Base-by-base conservation (phyloP, 2,329 filamentous ascomycete species). In the Fusarium sp. region DNA sequence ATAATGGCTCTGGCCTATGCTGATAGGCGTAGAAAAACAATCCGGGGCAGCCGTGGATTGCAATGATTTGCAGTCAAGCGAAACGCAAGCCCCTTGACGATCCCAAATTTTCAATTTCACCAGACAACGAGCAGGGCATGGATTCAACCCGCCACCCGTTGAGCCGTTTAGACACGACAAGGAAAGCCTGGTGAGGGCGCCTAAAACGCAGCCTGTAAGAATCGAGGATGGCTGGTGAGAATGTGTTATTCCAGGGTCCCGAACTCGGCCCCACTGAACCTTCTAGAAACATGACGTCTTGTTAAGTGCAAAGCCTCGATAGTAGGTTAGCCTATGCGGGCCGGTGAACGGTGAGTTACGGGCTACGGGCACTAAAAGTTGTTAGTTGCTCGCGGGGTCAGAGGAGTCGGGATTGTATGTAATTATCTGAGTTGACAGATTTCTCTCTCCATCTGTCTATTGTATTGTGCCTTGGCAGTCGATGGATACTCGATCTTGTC, bases 201-300 rank as follows among this genome's bases (percentile, higher is more conserved):
- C 63, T 63, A 63, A 47, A 20, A 34, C 8, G n/a, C 32, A 25
- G 29, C 62, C 50, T 53, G 53, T 67, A 51, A 40, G 64, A 67
- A 51, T 60, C 29, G 56, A 55, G 54, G 49, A 66, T 66, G 63
- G 63, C 63, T 66, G 62, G 44, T 27, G 63, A 49, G 47, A 61
- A 44, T 42, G 29, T 16, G 43, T 55, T 55, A 45, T 59, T 43
- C 24, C 53, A 63, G 62, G 68, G 68, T 56, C 65, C 58, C 55
- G 40, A 25, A 46, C 11, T 34, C 49, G 43, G 76, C 74, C 79
- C 81, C 81, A 83, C 81, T 79, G 81, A 83, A 83, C 73, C 79
- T 83, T 83, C 82, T 81, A 82, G 82, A 83, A 83, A 42, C 45
- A 66, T 75, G 74, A 59, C 71, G 57, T 73, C 59, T 63, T 71